phyloP scores from a whole-genome alignment of 768 basidiomycete species.

The Collybiopsis confluens region DNA sequence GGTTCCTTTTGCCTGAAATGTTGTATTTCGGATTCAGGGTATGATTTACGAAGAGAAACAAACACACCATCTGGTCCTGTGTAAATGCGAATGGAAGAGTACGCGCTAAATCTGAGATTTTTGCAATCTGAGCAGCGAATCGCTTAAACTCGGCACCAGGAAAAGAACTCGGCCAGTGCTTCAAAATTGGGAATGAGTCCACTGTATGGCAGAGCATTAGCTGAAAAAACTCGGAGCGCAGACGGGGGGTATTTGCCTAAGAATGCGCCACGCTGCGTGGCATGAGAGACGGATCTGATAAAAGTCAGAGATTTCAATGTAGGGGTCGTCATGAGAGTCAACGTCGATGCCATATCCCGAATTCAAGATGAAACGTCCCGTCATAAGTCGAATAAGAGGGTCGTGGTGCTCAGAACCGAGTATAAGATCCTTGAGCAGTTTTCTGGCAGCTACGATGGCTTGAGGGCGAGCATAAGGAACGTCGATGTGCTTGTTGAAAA shows the following conservation, averaged over 20 bases:
- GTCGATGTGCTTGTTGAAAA: conserved; percentile 7
- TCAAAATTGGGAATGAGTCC: conserved; percentile 11
- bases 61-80: conserved; percentile 28
- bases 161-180: conserved; percentile 32
- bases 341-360: conserved; percentile 13
- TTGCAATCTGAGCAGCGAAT: conserved; percentile 26
- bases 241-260: neutral
- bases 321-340: conserved; percentile 8
- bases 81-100: conserved; percentile 26
- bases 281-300: conserved; percentile 5
- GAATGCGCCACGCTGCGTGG: conserved; percentile 5
- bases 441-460: conserved; percentile 7
- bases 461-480: conserved; percentile 5
- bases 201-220: neutral
- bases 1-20: conserved; percentile 6
- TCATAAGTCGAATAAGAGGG: conserved; percentile 14
- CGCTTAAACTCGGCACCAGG: conserved; percentile 36
- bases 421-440: conserved; percentile 10
- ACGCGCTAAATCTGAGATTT: conserved; percentile 23
- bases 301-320: conserved; percentile 11
- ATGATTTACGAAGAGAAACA: neutral
- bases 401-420: conserved; percentile 8
- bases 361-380: conserved; percentile 9
- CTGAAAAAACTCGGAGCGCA: neutral
- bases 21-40: neutral